Evolutionary conservation across 805 yeast species (phyloP).

Genomic region (Kuraishia ogatae): DNA sequence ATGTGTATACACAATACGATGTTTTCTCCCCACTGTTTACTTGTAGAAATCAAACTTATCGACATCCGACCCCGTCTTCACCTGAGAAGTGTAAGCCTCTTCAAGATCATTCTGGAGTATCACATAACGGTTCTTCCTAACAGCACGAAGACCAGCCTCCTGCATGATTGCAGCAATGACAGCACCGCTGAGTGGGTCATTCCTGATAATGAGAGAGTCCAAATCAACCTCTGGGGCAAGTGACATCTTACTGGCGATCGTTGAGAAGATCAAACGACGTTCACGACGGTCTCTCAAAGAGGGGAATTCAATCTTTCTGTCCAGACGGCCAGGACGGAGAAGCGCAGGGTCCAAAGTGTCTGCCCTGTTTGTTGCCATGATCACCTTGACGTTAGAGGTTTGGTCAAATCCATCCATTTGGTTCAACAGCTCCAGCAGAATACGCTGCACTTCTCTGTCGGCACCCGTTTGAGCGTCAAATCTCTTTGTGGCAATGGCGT

Average conservation of each 20-base stretch:
- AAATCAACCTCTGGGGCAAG: conserved; percentile 96
- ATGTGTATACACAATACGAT: neutral
- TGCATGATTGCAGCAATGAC: conserved; percentile 99
- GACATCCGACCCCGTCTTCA: conserved; percentile 88
- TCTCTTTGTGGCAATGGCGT: conserved; percentile 98
- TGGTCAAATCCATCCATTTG: conserved; percentile 99
- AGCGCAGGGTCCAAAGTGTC: conserved; percentile 98
- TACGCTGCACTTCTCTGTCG: conserved; percentile 98
- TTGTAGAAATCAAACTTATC: conserved; percentile 98
- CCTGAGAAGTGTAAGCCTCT: conserved; percentile 96
- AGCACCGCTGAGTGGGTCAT: conserved; percentile 96
- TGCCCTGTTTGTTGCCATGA: conserved; percentile 99
- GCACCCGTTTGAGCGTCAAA: conserved; percentile 99
- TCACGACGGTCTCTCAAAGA: conserved; percentile 94
- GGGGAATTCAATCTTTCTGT: conserved; percentile 97
- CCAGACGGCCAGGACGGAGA: conserved; percentile 96
- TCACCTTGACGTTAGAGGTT: conserved; percentile 88
- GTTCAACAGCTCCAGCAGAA: conserved; percentile 85
- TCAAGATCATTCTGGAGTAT: conserved; percentile 93
- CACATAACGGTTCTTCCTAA: conserved; percentile 95
- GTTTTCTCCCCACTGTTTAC: conserved; percentile 22
- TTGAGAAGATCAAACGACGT: conserved; percentile 90
- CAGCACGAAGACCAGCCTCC: conserved; percentile 98
- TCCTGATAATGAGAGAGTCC: conserved; percentile 89
- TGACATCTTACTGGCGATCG: conserved; percentile 96